Evolutionary conservation across 2,329 filamentous ascomycete genomes (phyloP).

Genomic region (Diaporthe eres): DNA sequence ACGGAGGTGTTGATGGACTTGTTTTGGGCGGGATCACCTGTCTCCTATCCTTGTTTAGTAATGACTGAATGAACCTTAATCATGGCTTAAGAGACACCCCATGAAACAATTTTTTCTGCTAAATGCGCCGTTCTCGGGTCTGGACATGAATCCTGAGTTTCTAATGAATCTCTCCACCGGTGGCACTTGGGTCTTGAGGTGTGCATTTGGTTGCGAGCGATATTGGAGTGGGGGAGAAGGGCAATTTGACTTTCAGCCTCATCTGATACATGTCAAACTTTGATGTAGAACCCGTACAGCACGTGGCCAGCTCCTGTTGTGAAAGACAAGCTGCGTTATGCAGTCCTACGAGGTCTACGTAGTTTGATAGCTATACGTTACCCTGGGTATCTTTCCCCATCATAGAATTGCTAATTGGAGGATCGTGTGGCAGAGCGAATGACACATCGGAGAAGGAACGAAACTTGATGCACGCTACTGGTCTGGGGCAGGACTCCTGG

Average conservation of each 20-base stretch:
- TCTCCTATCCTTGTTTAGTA: not conserved
- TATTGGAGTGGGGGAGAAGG: accelerated
- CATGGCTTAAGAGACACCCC: no score
- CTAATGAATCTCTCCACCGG: not conserved
- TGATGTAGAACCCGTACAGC: not conserved
- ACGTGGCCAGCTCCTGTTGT: not conserved
- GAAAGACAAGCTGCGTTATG: not conserved
- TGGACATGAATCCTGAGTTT: not conserved
- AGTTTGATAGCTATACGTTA: not conserved
- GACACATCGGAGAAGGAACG: not conserved
- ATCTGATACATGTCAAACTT: not conserved
- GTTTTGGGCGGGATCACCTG: not conserved
- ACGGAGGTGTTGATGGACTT: not conserved
- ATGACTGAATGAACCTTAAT: not conserved
- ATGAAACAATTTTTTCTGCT: not conserved
- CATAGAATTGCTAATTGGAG: not conserved
- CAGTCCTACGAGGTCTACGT: not conserved
- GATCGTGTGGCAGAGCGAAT: not conserved
- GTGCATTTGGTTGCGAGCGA: not conserved
- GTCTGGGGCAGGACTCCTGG: not conserved
- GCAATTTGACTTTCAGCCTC: not conserved
- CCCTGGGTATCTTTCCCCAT: not conserved
- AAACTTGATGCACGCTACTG: not conserved
- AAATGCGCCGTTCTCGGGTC: not conserved
- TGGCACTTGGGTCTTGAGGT: not conserved